Evolutionary conservation across 2,329 filamentous ascomycete genomes (phyloP), one percentile per base, ranked within the genome.

Genomic region (Exophiala sideris): DNA sequence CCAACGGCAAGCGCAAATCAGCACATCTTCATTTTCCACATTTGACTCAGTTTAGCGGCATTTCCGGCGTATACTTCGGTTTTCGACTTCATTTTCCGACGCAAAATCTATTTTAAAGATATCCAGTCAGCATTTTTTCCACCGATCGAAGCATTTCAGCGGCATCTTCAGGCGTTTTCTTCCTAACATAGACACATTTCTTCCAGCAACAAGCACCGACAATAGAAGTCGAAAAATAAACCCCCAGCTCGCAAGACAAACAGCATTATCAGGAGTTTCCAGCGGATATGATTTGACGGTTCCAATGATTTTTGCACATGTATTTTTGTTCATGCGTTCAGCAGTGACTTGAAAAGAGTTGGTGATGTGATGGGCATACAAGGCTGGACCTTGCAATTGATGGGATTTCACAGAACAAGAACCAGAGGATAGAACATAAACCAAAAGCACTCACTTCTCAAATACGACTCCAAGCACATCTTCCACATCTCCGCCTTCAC

Each of bases 391-490:
- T 51, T 51, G 45, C 45, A 8, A 38, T 2, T 36, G 16, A 18
- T 18, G 16, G 16, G 16, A 18, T 18, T 18, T 18, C 16, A 29
- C 24, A 29, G 24, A 5, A 29, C 24, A 2, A 29, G 4, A 29
- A 5, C 24, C 24, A 29, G 24, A 8, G 33, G 34, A 42, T 50
- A 38, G 46, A 47, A 42, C 45, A 48, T 40, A n/a, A 46, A 50
- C 14, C 39, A 41, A 39, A 47, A 47, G 51, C 34, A 82, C 83
- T 78, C 75, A 95, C 89, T 95, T 97, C 71, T 97, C 92, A 74
- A 99, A 99, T 3, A 99, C 91, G 18, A 99, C 91, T 0, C 94
- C 94, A 41, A 99, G 74, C 6, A 99, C 89, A 67, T 97, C 94
- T 69, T 99, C 92, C 12, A 97, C 90, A 70, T 97, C 92, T 2